Base-by-base conservation (phyloP, 1,139 yeast genomes). In the Hansenula lynferdii region DNA sequence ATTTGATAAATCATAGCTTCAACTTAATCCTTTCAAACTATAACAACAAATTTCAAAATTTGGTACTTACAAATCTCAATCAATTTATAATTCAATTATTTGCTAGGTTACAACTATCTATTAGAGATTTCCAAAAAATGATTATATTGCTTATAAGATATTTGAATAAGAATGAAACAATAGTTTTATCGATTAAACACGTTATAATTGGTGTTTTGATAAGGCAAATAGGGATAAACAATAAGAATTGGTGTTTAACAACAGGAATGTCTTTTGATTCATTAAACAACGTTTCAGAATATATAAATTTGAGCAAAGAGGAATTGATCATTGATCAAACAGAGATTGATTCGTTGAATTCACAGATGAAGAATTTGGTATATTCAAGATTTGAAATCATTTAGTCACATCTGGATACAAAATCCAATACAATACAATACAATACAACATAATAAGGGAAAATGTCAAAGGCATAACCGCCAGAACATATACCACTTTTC, bases 51-150 rank as follows among this genome's bases (percentile, higher is more conserved):
- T 35, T 35, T 23, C 14, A 15, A 12, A 31, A 15, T n/a, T 25
- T 20, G 9, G 30, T 35, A 26, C 25, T 43, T 5, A 16, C 16
- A n/a, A 33, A 34, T 3, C 10, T 39, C 0, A 40, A 38, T 20
- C 12, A 20, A 2, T 46, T 46, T 15, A 18, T 41, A 3, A 18
- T 24, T 2, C 24, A 7, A 0, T 25, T 46, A 8, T 32, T 41
- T 5, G 27, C 29, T n/a, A 34, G 45, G 28, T 22, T 36, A 2
- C 19, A 31, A 3, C n/a, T 36, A 4, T 21, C 37, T 3, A 15
- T 46, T n/a, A 3, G 9, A 9, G 39, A 41, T 16, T 43, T 38
- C 15, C 44, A 44, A 31, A 42, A 29, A 19, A 17, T 44, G 7
- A 10, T 44, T 14, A 38, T 46, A 3, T 17, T 46, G n/a, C 9